Percentiles rank a stretch among this genome's conserved stretches.
These are phyloP conservation scores for Xylariomycetidae sp. DNA, from an alignment of 2,329 filamentous ascomycete genomes.

Conservation along the genomic window DNA sequence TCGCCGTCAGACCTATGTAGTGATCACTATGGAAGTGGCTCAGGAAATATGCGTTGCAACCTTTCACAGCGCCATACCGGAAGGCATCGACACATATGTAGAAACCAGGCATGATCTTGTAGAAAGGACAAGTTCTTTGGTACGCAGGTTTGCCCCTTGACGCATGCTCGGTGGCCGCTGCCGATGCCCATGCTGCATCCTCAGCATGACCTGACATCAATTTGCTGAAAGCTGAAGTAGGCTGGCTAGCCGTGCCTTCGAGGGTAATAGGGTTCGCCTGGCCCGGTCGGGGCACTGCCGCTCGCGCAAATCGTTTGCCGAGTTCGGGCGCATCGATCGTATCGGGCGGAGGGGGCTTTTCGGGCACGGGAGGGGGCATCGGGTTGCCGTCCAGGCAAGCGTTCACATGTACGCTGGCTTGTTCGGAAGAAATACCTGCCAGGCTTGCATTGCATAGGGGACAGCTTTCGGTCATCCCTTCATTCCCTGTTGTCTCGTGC, in stretches of 20 bases:
- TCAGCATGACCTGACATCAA: conserved; percentile 92
- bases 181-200: conserved; percentile 82
- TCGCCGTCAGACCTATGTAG: conserved; percentile 84
- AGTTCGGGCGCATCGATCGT: conserved; percentile 34
- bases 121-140: conserved; percentile 90
- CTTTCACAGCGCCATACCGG: conserved; percentile 87
- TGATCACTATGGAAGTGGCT: conserved; percentile 99
- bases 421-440: conserved; percentile 53
- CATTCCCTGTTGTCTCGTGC: conserved; percentile 24
- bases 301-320: conserved; percentile 60
- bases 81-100: conserved; percentile 95
- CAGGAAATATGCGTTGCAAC: conserved; percentile 90
- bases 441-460: conserved; percentile 73
- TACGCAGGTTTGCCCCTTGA: conserved; percentile 82
- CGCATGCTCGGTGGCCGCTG: conserved; percentile 72
- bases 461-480: conserved; percentile 46
- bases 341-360: conserved; percentile 20
- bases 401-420: conserved; percentile 84
- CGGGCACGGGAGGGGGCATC: conserved; percentile 43
- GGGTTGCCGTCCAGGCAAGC: conserved; percentile 83
- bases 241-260: conserved; percentile 30
- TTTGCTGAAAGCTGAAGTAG: conserved; percentile 77
- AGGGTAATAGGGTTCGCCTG: conserved; percentile 74
- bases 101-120: conserved; percentile 94
- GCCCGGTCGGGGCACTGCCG: conserved; percentile 69